phyloP scores from a whole-genome alignment of 805 yeast genomes.

The Maudiozyma turicensis region DNA sequence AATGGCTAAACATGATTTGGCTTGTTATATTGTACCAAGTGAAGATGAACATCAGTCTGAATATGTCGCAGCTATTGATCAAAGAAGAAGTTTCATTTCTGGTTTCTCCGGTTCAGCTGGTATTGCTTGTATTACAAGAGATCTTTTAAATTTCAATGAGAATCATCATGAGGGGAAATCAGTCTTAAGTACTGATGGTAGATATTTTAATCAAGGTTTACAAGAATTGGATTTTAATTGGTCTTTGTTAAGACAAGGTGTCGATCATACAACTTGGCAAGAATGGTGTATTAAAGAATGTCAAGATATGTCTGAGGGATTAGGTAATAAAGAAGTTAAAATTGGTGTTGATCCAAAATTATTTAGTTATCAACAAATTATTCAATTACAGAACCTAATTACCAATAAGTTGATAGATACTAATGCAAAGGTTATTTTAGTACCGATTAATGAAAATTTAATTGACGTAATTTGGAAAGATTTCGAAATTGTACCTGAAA shows the following conservation, averaged over 20 bases:
- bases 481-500: conserved; percentile 54
- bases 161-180: conserved; percentile 52
- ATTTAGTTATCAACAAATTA: conserved; percentile 38
- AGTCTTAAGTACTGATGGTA: conserved; percentile 83
- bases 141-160: conserved; percentile 31
- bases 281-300: conserved; percentile 61
- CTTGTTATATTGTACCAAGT: conserved; percentile 70
- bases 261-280: conserved; percentile 70
- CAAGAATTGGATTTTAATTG: conserved; percentile 73
- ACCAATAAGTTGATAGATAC: conserved; percentile 1
- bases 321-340: conserved; percentile 32
- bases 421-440: conserved; percentile 34
- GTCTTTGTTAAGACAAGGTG: conserved; percentile 73
- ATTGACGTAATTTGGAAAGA: conserved; percentile 65
- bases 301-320: conserved; percentile 33
- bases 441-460: conserved; percentile 52
- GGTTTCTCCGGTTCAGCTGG: conserved; percentile 95
- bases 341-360: conserved; percentile 81
- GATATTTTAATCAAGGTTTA: conserved; percentile 87
- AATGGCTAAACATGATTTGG: conserved; percentile 56
- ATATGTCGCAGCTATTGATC: conserved; percentile 73
- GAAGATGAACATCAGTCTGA: conserved; percentile 94
- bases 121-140: conserved; percentile 66
- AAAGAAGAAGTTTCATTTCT: conserved; percentile 70
- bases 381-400: conserved; percentile 24